Evolutionary conservation across 768 basidiomycete genomes (phyloP), one percentile per base, ranked within the genome.

Genomic region (Gyrodon lividus): DNA sequence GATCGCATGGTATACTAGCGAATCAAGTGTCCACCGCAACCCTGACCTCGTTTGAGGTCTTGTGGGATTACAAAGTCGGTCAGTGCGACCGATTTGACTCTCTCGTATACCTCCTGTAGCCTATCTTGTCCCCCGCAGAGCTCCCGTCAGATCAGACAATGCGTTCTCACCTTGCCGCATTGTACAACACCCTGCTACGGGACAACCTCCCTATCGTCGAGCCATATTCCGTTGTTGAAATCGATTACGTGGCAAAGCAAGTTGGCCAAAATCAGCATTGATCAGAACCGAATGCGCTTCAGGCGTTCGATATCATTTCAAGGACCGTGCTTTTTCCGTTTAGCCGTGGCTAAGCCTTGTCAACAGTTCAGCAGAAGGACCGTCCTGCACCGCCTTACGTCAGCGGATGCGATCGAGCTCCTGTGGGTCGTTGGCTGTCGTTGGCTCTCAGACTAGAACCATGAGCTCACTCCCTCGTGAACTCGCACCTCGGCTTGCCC

Each of bases 191-290:
- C 2, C 78, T 99, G 1, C 81, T 99, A 10, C 91, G 97, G 65
- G 96, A 98, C 68, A 99, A 99, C 69, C 74, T 99, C 6, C 80
- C 95, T 30, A 95, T 98, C 58, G 91, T 98, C 20, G 96, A 99
- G 72, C 96, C 95, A 1, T 99, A 96, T 70, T 90, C 87, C 9
- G 80, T 89, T 6, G 89, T 99, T 14, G 94, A 98, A 71, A 81
- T 99, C 19, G 84, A 84, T 46, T 83, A 94, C 62, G 89, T 99
- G 16, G 96, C 96, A 2, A 74, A 82, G 63, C 75, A 82, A 56
- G 96, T 98, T 5, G 88, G 89, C 1, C 94, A 96, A 63, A 87
- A n/a, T n/a, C n/a, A n/a, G n/a, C n/a, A n/a, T n/a, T n/a, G n/a
- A n/a, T n/a, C n/a, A n/a, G n/a, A n/a, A n/a, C n/a, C n/a, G n/a